These are phyloP conservation scores for Phytophthora pseudosyringae DNA, from an alignment of 352 stramenopile species.

Conservation along the genomic window DNA sequence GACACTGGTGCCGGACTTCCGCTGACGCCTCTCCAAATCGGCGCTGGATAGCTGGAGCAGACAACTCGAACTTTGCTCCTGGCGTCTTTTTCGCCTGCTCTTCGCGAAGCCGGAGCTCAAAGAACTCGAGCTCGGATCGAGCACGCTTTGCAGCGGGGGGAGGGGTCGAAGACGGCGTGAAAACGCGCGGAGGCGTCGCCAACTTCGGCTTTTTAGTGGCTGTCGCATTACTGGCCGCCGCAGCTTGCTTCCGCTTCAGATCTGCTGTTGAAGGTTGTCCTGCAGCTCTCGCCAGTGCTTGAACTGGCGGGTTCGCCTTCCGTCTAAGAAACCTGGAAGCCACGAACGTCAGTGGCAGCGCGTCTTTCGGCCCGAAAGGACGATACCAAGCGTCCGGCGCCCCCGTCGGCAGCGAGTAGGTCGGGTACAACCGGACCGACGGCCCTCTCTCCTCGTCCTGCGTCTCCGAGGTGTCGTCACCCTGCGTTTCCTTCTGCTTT, in stretches of 20 bases:
- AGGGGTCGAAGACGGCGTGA: constrained; percentile 48
- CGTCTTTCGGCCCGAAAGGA: constrained; percentile 49
- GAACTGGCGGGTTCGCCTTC: constrained; percentile 27
- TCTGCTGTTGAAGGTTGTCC: neutral
- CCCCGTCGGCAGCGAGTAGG: constrained; percentile 50
- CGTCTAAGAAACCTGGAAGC: constrained; percentile 65
- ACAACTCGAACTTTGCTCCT: constrained; percentile 8
- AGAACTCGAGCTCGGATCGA: constrained; percentile 49
- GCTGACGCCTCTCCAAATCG: constrained; percentile 37
- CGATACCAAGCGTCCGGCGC: constrained; percentile 46
- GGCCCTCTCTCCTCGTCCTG: constrained; percentile 10
- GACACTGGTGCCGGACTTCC: constrained; percentile 45
- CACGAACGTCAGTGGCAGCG: constrained; percentile 58
- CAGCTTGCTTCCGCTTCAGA: constrained; percentile 31
- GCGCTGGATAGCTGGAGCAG: constrained; percentile 35
- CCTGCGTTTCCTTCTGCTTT: constrained; percentile 16
- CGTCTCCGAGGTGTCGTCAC: neutral
- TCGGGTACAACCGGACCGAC: constrained; percentile 45
- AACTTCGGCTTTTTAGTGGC: constrained; percentile 20
- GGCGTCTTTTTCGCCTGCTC: constrained; percentile 11
- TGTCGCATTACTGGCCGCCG: constrained; percentile 3
- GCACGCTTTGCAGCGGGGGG: constrained; percentile 43
- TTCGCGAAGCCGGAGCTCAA: constrained; percentile 36
- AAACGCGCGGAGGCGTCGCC: constrained; percentile 23
- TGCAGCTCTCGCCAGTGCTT: constrained; percentile 3